Percentiles rank a stretch among this genome's conserved stretches.
phyloP scores from a whole-genome alignment of 2,329 filamentous ascomycete species.

The Apiospora aurea region DNA sequence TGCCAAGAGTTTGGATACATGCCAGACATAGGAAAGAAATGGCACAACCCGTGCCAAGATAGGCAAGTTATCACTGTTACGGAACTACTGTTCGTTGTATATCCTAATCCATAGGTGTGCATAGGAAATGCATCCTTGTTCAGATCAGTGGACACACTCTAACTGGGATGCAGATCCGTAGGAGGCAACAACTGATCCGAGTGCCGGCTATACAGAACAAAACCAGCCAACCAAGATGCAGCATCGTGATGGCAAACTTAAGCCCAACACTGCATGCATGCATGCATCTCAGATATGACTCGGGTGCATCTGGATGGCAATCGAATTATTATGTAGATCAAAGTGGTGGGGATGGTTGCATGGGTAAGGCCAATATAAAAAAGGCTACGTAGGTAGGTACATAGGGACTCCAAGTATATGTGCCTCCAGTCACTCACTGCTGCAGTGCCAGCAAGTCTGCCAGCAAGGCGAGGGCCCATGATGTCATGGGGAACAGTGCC shows the following conservation, averaged over 20 bases:
- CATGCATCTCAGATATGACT: neutral
- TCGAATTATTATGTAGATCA: neutral
- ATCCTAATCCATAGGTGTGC: neutral
- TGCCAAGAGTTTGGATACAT: neutral
- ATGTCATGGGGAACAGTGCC: neutral
- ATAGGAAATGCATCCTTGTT: neutral
- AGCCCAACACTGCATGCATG: neutral
- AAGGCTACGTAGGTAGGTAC: neutral
- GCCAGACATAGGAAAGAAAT: neutral
- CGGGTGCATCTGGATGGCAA: neutral
- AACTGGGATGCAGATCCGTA: neutral
- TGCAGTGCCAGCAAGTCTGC: no score
- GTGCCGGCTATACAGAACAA: neutral
- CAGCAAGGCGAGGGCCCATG: neutral
- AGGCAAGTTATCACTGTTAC: neutral
- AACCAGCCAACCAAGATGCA: neutral
- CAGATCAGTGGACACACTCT: slow-evolving; percentile 11
- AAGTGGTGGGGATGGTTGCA: neutral
- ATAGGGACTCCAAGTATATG: neutral
- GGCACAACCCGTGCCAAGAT: neutral
- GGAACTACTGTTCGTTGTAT: neutral
- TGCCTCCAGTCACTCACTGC: neutral
- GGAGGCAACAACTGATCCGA: slow-evolving; percentile 9
- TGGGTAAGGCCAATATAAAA: neutral
- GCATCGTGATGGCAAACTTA: neutral